Conservation (phyloP, 495 filamentous ascomycete genomes). For the Hypoxylon trugodes region DNA sequence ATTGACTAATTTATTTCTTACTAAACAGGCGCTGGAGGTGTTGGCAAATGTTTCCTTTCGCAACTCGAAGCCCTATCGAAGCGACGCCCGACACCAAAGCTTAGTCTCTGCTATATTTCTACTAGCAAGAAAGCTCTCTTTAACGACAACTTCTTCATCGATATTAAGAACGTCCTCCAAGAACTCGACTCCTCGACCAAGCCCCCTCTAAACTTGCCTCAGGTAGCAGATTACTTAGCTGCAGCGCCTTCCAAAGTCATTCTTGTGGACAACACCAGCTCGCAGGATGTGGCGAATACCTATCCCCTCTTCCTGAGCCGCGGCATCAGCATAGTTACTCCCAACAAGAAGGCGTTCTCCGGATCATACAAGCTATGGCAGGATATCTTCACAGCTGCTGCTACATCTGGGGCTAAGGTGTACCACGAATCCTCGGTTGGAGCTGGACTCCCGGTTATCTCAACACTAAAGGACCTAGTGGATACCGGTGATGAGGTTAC, state of each 20-base stretch:
- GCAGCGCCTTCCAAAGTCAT: slow-evolving; percentile 75
- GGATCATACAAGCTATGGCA: slow-evolving; percentile 78
- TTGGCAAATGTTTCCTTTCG: slow-evolving; percentile 87
- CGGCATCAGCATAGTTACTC: slow-evolving; percentile 90
- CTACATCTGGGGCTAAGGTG: slow-evolving; percentile 71
- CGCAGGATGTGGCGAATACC: slow-evolving; percentile 74
- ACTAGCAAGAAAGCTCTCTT: slow-evolving; percentile 81
- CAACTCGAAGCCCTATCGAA: slow-evolving; percentile 72
- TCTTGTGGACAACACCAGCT: slow-evolving; percentile 94
- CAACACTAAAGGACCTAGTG: slow-evolving; percentile 86
- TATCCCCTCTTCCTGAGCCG: slow-evolving; percentile 81
- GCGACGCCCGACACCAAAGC: slow-evolving; percentile 61
- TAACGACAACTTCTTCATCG: slow-evolving; percentile 66
- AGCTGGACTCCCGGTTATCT: slow-evolving; percentile 90
- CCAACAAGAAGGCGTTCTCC: slow-evolving; percentile 98
- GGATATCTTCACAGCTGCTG: slow-evolving; percentile 75
- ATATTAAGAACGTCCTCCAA: slow-evolving; percentile 61
- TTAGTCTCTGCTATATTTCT: slow-evolving; percentile 80
- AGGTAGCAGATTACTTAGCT: slow-evolving; percentile 75
- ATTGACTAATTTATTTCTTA: slow-evolving; percentile 30
- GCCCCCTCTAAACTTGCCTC: slow-evolving; percentile 65
- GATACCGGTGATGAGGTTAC: slow-evolving; percentile 87
- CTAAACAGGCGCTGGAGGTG: slow-evolving; percentile 82
- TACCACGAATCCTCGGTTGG: slow-evolving; percentile 96
- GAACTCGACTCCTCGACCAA: slow-evolving; percentile 65